These are phyloP conservation scores for Polyrhizophydium stewartii DNA, from an alignment of 371 early-diverging fungal species.

Conservation along the genomic window DNA sequence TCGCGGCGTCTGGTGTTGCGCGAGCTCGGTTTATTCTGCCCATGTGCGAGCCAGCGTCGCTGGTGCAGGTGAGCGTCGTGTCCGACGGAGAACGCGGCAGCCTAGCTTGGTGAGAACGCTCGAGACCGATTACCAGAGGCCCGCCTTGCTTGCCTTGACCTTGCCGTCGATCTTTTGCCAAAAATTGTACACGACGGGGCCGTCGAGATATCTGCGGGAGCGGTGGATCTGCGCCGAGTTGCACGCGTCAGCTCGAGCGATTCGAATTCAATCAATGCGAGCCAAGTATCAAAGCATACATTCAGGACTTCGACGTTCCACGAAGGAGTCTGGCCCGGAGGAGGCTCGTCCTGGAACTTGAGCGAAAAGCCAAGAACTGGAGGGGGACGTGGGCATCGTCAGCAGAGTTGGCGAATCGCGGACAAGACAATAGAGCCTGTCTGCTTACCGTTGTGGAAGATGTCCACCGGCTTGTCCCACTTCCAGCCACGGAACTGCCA, in stretches of 20 bases:
- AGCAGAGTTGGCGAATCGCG: no score
- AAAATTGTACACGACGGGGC: conserved; percentile 4
- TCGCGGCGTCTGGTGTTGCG: conserved; percentile 1
- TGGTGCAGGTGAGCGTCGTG: no score
- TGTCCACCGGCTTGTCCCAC: conserved; percentile 76
- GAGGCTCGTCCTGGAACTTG: conserved; percentile 69
- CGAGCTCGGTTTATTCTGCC: conserved; percentile 44
- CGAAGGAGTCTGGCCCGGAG: conserved; percentile 47
- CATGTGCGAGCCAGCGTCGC: no score
- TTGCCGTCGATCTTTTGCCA: conserved; percentile 9
- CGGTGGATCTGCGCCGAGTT: conserved; percentile 5
- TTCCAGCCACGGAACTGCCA: conserved; percentile 95
- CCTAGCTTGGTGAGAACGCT: no score
- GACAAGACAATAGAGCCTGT: background rate
- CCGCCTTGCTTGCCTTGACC: background rate
- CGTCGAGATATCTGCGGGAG: conserved; percentile 9
- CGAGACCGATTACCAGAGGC: no score
- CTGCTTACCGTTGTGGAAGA: conserved; percentile 64
- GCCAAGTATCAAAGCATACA: conserved; percentile 30
- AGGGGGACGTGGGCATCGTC: no score
- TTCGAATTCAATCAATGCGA: background rate
- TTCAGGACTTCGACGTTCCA: conserved; percentile 78
- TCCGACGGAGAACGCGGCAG: no score
- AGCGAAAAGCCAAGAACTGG: conserved; percentile 71
- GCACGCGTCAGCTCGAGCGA: conserved; percentile 8